phyloP scores from a whole-genome alignment of 805 yeast genomes.

The Sporopachydermia lactativora region DNA sequence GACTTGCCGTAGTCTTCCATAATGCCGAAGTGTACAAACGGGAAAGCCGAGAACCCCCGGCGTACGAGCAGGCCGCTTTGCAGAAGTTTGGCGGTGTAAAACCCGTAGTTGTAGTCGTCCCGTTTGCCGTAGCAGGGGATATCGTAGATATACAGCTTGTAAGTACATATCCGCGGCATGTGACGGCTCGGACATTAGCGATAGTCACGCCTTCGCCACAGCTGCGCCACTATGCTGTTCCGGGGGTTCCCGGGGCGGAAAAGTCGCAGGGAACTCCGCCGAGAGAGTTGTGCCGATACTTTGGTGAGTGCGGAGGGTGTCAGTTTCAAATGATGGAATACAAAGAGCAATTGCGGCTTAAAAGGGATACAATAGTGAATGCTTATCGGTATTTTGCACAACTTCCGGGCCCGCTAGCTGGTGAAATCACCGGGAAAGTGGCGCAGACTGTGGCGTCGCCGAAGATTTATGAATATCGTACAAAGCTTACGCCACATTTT shows the following conservation, averaged over 20 bases:
- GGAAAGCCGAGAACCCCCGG: slow-evolving; percentile 5
- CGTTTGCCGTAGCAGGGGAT: slow-evolving; percentile 86
- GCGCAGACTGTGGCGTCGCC: slow-evolving; percentile 67
- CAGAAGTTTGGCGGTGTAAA: slow-evolving; percentile 12
- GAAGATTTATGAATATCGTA: slow-evolving; percentile 59
- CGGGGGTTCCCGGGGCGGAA: slow-evolving; percentile 29
- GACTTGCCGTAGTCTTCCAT: slow-evolving; percentile 54
- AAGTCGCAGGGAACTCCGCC: background rate
- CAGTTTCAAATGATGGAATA: slow-evolving; percentile 78
- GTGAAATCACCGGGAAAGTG: slow-evolving; percentile 28
- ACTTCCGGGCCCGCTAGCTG: slow-evolving; percentile 24
- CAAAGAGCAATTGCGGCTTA: slow-evolving; percentile 55
- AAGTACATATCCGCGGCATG: slow-evolving; percentile 63
- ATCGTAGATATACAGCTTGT: slow-evolving; percentile 52
- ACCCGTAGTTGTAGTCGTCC: slow-evolving; percentile 60
- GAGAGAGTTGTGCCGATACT: slow-evolving; percentile 47
- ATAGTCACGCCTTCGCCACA: slow-evolving; percentile 28
- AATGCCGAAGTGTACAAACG: slow-evolving; percentile 29
- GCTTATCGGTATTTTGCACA: slow-evolving; percentile 68
- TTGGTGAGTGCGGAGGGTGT: slow-evolving; percentile 90
- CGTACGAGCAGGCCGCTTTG: background rate
- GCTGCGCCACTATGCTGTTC: slow-evolving; percentile 33
- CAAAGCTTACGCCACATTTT: slow-evolving; percentile 93
- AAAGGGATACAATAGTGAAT: slow-evolving; percentile 58
- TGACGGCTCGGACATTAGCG: slow-evolving; percentile 57